Evolutionary conservation across 352 stramenopile genomes (phyloP), one percentile per base, ranked within the genome.

Genomic region (Blastocystis sp.): DNA sequence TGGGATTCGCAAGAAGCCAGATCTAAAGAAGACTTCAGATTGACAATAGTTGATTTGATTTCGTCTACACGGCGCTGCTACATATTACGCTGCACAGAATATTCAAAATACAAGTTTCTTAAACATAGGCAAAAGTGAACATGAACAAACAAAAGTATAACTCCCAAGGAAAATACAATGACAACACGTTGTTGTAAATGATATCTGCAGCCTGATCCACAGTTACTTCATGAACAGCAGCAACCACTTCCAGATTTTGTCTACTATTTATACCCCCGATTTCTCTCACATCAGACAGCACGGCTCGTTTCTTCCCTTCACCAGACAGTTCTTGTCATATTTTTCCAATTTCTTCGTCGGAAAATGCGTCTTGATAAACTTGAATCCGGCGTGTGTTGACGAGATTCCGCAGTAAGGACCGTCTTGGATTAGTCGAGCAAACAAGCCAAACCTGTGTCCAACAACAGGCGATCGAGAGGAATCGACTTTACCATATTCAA

Each of bases 371-470:
- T 94, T 92, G n/a, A 95, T 92, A 69, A 94, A 92, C 2, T 39
- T 11, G 62, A 94, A 93, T 0, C 93, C 92, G 55, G 94, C 94
- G 73, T 96, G 94, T 0, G 94, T 95, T 8, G 93, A 91, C 39
- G 93, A 93, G 73, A 96, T 95, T 90, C 95, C 94, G 80, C 94
- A 96, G 93, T 94, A 96, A 26, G 94, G 94, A 39, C 93, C 93
- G 84, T 96, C 94, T 62, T 61, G n/a, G 13, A 26, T 37, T n/a
- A 84, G 13, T 8, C 37, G 18, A 45, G 39, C 3, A 59, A 59
- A 13, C 13, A 59, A 59, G 11, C 1, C 4, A 64, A 53, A 84
- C 73, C 73, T 11, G 94, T 96, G 61, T 96, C 94, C 63, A 96
- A 92, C 92, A 96, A 94, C 20, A 95, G 88, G 13, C 90, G 91